Evolutionary conservation across 352 stramenopile species (phyloP).

Genomic region (Pythium rhizo-oryzae): DNA sequence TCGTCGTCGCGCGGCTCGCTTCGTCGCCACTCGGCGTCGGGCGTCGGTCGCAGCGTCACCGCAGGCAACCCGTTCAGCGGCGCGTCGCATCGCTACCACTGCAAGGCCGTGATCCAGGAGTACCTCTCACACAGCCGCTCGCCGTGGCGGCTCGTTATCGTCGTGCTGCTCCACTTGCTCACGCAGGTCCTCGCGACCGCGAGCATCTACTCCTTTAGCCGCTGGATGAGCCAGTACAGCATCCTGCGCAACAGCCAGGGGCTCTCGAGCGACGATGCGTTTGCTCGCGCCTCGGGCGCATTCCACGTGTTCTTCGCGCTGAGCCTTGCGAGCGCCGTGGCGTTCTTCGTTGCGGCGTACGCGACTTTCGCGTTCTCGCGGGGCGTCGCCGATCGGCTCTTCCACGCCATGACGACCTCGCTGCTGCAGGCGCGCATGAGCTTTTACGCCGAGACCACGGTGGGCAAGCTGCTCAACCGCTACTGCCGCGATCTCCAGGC

Average conservation of each 20-base stretch:
- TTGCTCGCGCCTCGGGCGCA: conserved; percentile 9
- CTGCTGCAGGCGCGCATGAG: conserved; percentile 27
- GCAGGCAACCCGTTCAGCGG: background rate
- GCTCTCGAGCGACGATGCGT: conserved; percentile 24
- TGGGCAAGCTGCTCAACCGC: conserved; percentile 31
- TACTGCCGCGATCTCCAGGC: conserved; percentile 35
- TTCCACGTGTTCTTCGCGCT: conserved; percentile 29
- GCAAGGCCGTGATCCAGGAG: conserved; percentile 31
- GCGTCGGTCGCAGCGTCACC: background rate
- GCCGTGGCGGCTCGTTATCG: conserved; percentile 28
- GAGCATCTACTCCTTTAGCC: conserved; percentile 43
- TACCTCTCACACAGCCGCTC: conserved; percentile 40
- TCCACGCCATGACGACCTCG: conserved; percentile 26
- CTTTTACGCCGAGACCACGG: conserved; percentile 32
- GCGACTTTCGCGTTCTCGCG: conserved; percentile 29
- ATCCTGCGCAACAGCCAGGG: conserved; percentile 3
- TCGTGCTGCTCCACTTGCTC: conserved; percentile 36
- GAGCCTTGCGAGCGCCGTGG: conserved; percentile 15
- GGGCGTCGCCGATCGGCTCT: conserved; percentile 25
- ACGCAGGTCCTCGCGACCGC: conserved; percentile 37
- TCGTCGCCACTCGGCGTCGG: background rate
- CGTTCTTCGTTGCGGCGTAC: conserved; percentile 25
- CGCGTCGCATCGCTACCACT: conserved; percentile 21
- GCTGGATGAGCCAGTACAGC: conserved; percentile 37
- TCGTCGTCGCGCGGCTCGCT: background rate